Evolutionary conservation across 164 flowering plant genomes (phyloP).

Genomic region (Piper longum): DNA sequence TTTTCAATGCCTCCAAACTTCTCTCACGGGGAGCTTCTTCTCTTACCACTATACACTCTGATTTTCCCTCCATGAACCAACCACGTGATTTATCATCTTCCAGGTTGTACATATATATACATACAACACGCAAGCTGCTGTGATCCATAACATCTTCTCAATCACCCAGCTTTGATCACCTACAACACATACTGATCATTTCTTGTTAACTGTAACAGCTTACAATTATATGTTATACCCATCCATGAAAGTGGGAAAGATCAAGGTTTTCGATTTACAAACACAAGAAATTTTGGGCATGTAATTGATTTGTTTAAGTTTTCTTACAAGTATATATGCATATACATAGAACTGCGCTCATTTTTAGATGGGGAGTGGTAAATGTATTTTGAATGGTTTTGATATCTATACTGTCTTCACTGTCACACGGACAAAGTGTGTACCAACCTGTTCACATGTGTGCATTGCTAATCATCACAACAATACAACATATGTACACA

Average conservation of each 20-base stretch:
- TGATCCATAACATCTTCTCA: not conserved
- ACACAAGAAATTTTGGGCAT: no score
- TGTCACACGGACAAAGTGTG: constrained; percentile 50
- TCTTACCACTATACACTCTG: constrained; percentile 14
- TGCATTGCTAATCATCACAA: constrained; percentile 65
- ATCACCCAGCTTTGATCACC: not conserved
- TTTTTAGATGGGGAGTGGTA: no score
- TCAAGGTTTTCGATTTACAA: no score
- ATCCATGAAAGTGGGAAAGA: no score
- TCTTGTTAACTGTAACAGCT: not conserved
- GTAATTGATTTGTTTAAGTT: no score
- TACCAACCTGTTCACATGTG: constrained; percentile 90
- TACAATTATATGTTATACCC: no score
- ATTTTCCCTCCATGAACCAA: constrained; percentile 3
- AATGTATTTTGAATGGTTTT: no score
- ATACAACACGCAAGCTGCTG: constrained; percentile 24
- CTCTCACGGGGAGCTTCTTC: constrained; percentile 38
- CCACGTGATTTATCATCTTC: constrained; percentile 5
- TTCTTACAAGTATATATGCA: no score
- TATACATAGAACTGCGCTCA: no score
- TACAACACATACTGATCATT: not conserved
- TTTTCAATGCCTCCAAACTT: constrained; percentile 18
- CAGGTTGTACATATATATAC: not conserved
- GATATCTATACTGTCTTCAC: constrained; percentile 32
- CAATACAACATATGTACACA: constrained; percentile 36